These are phyloP conservation scores for Dioscorea zingiberensis DNA, from an alignment of 106 monocot genomes.

Conservation along the genomic window DNA sequence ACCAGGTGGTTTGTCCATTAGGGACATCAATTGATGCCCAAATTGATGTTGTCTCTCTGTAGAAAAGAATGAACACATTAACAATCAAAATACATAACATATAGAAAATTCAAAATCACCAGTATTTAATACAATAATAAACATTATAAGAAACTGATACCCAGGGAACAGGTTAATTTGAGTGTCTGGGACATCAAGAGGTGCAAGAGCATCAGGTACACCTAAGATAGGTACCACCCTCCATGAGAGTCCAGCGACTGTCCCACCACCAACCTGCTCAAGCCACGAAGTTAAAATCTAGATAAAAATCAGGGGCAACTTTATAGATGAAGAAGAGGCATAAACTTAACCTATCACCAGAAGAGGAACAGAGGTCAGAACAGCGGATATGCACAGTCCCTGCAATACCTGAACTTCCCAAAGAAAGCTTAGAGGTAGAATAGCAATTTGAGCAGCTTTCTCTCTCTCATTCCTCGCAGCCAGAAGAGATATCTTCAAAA, in stretches of 20 bases:
- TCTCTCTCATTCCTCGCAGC: constrained; percentile 98
- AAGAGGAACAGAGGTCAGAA: constrained; percentile 77
- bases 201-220: constrained; percentile 99
- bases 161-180: constrained; percentile 85
- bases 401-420: constrained; percentile 55
- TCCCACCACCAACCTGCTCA: constrained; percentile 65
- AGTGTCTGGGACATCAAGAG: constrained; percentile 75
- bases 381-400: constrained; percentile 78
- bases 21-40: constrained; percentile 93
- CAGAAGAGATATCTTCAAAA: constrained; percentile 81
- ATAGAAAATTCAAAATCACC: not conserved
- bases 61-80: constrained; percentile 2
- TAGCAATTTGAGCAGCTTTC: constrained; percentile 85
- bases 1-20: constrained; percentile 82
- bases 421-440: constrained; percentile 89
- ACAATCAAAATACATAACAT: not conserved
- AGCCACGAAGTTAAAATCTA: constrained; percentile 8
- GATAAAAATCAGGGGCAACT: constrained; percentile 2
- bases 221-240: constrained; percentile 88
- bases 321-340: not conserved
- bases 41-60: constrained; percentile 77
- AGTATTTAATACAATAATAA: not conserved
- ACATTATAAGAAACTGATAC: constrained; percentile 39
- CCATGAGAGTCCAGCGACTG: constrained; percentile 61
- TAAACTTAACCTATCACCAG: constrained; percentile 76